Conservation (phyloP, 2,329 filamentous ascomycete genomes). For the Nothophaeocryptopus gaeumannii region DNA sequence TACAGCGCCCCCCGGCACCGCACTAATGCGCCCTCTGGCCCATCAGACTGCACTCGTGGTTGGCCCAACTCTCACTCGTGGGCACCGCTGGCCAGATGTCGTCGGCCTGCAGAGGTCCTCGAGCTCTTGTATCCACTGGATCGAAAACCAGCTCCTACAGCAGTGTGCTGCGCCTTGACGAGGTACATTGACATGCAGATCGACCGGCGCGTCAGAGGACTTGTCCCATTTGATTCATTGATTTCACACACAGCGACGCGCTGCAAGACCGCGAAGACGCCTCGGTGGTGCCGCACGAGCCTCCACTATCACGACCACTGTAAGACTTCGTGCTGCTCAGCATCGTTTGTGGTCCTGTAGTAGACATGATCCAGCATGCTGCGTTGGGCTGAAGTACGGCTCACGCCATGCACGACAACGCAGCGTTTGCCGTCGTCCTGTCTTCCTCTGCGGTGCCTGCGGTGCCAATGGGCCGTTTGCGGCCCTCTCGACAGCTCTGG, state of each 20-base stretch:
- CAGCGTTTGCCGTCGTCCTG: neutral
- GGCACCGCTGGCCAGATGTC: slow-evolving; percentile 13
- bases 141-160: too few species aligned
- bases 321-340: too few species aligned
- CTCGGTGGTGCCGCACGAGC: slow-evolving; percentile 4
- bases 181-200: too few species aligned
- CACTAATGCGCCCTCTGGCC: slow-evolving; percentile 10
- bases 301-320: neutral
- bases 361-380: slow-evolving; percentile 4
- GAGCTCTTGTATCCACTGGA: too few species aligned
- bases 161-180: too few species aligned
- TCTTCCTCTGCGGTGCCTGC: slow-evolving; percentile 5
- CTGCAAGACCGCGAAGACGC: neutral
- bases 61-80: slow-evolving; percentile 2
- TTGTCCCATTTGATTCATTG: too few species aligned
- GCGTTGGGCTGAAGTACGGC: slow-evolving; percentile 9
- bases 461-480: slow-evolving; percentile 13
- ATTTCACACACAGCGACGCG: slow-evolving; percentile 1
- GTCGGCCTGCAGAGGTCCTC: neutral
- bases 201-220: too few species aligned
- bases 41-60: slow-evolving; percentile 12
- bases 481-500: slow-evolving; percentile 5
- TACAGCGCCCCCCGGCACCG: slow-evolving; percentile 16
- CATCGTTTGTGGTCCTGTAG: neutral
- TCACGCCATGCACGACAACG: slow-evolving; percentile 13